A percentile compares a stretch with the other conserved stretches of the same genome.
These are phyloP conservation scores for Hypoxylon sp. DNA, from an alignment of 2,329 filamentous ascomycete genomes.

Conservation along the genomic window DNA sequence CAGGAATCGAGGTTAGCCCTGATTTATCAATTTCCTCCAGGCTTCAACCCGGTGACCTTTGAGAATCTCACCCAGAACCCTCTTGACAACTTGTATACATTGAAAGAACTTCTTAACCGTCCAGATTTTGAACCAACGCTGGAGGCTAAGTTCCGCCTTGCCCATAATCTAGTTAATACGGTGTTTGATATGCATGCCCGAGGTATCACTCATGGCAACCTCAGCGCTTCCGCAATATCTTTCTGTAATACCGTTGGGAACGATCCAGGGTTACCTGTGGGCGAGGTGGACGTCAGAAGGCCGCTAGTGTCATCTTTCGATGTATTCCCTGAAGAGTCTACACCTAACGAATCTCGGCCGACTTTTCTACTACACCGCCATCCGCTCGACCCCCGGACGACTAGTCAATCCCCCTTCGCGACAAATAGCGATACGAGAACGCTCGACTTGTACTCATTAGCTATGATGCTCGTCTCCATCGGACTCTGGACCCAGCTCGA, in stretches of 20 bases:
- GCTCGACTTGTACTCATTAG: conserved; percentile 80
- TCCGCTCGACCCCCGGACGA: conserved; percentile 71
- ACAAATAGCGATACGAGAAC: conserved; percentile 69
- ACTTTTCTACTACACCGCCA: conserved; percentile 72
- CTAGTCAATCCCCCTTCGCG: conserved; percentile 63
- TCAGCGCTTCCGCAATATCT: conserved; percentile 76
- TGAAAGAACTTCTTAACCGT: conserved; percentile 67
- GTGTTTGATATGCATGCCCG: conserved; percentile 80
- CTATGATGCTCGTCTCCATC: conserved; percentile 80
- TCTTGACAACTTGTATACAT: conserved; percentile 66
- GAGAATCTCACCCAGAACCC: conserved; percentile 66
- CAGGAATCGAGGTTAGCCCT: conserved; percentile 78
- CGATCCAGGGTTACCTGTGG: conserved; percentile 59
- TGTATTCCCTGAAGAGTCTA: conserved; percentile 71
- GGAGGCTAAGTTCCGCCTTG: conserved; percentile 82
- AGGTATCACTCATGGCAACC: conserved; percentile 78
- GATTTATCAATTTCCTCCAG: conserved; percentile 79
- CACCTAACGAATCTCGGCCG: conserved; percentile 52
- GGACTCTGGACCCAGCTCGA: conserved; percentile 81
- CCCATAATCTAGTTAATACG: conserved; percentile 79
- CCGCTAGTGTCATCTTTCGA: conserved; percentile 83
- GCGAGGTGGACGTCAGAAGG: conserved; percentile 73
- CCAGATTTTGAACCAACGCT: conserved; percentile 74
- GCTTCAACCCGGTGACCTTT: conserved; percentile 72
- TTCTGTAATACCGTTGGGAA: conserved; percentile 69